These are phyloP conservation scores for Plectosphaerella cucumerina DNA, from an alignment of 2,329 filamentous ascomycete species.

Conservation along the genomic window DNA sequence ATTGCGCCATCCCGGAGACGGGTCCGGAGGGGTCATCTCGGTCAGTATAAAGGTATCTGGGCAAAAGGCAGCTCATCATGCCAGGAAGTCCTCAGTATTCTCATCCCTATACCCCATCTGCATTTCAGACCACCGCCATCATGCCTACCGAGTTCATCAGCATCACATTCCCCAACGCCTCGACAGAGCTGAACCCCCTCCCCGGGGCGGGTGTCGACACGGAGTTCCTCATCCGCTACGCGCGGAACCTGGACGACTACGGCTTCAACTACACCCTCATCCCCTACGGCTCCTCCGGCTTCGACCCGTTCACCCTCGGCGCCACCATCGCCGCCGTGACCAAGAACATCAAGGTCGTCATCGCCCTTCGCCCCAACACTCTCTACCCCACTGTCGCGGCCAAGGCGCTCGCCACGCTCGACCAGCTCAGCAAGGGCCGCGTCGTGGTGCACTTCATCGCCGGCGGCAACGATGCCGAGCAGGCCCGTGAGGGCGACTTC, in stretches of 20 bases:
- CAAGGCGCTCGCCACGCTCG: constrained; percentile 56
- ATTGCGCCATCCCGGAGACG: no score
- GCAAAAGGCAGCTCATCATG: no score
- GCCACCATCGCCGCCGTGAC: constrained; percentile 53
- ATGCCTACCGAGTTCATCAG: constrained; percentile 56
- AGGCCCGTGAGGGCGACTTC: constrained; percentile 57
- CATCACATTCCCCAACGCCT: constrained; percentile 51
- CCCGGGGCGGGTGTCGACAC: constrained; percentile 48
- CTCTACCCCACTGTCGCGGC: constrained; percentile 59
- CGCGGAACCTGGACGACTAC: constrained; percentile 54
- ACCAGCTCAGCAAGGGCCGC: constrained; percentile 53
- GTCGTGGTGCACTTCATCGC: constrained; percentile 62
- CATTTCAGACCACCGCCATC: no score
- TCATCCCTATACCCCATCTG: no score
- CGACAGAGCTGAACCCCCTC: constrained; percentile 50
- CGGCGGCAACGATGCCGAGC: constrained; percentile 55
- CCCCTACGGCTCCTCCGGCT: constrained; percentile 51
- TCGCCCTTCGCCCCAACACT: constrained; percentile 58
- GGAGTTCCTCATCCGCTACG: constrained; percentile 52
- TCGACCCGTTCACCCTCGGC: constrained; percentile 54
- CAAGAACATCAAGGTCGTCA: constrained; percentile 57
- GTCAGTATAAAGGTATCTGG: no score
- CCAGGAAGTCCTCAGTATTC: no score
- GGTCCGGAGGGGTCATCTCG: no score
- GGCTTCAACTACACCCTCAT: constrained; percentile 59